Base-by-base conservation (phyloP, 306 rosid species). In the Quercus cerris region DNA sequence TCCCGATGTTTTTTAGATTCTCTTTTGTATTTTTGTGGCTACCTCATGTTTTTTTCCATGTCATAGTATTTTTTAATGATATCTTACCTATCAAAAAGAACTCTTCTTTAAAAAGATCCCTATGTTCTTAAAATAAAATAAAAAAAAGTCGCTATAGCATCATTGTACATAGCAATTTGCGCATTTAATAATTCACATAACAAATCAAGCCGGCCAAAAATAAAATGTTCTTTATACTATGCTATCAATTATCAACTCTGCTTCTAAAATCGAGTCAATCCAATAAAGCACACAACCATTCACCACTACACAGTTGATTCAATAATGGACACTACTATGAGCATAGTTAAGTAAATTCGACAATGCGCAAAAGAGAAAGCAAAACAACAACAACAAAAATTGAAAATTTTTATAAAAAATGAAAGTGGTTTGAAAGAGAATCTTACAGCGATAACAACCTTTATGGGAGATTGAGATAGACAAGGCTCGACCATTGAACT, bases 401-500 rank as follows among this genome's bases (percentile, higher is more conserved):
- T 38, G 46, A 38, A 38, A 38, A 38, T 7, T 38, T 38, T 38
- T 38, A 0, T 38, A 0, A 38, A 38, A 38, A 38, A 38, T 2
- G 10, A 5, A 35, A 69, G 27, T 44, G 6, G 28, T 20, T 22
- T 49, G 15, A 30, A 77, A 74, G 75, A 81, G 84, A 84, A 71
- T 83, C 89, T 89, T 85, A 91, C 93, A 81, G 87, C 78, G 22
- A 87, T 51, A 85, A 86, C 89, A 90, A 88, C 97, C 94, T 88
- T 90, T 84, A 86, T 82, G 78, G 90, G 91, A 63, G 89, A 87
- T 27, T 88, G 94, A 70, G 93, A 88, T 70, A 92, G 91, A 89
- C 96, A 94, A 0, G 97, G 97, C 77, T 94, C 93, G 73, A 89
- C 87, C 27, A 91, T 86, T 59, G 92, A 91, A 84, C 93, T 85